Evolutionary conservation across 2,329 filamentous ascomycete genomes (phyloP).

Genomic region (Colletotrichum sojae): DNA sequence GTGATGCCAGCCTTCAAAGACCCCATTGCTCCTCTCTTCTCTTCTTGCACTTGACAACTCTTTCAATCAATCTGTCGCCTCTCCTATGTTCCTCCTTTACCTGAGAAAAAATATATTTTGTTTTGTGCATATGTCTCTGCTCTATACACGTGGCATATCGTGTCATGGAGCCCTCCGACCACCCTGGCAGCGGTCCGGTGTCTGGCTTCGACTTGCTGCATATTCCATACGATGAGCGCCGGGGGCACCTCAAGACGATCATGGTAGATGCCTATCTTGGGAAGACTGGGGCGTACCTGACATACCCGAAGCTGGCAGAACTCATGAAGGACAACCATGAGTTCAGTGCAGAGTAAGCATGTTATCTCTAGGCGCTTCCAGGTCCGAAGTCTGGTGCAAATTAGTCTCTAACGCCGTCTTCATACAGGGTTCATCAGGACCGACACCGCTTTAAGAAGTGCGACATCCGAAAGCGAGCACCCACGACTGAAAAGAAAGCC

Average conservation of each 20-base stretch:
- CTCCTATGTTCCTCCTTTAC: too few species aligned
- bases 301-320: background rate
- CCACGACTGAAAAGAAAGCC: conserved; percentile 37
- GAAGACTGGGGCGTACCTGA: background rate
- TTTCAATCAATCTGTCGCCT: too few species aligned
- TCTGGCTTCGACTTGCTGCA: background rate
- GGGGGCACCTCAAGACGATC: conserved; percentile 4
- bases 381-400: background rate
- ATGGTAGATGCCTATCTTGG: conserved; percentile 10
- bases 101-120: too few species aligned
- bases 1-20: background rate
- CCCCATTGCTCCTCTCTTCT: background rate
- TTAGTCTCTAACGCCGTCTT: background rate
- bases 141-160: too few species aligned
- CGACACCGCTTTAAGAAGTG: conserved; percentile 6
- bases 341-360: conserved; percentile 1
- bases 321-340: conserved; percentile 11
- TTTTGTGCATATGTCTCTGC: too few species aligned
- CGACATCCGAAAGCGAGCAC: conserved; percentile 3
- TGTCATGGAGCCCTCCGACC: background rate
- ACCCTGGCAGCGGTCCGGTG: background rate
- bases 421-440: background rate
- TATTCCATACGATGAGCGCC: background rate
- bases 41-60: background rate
- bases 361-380: background rate